Conservation (phyloP, 345 rosid genomes). For the Corchorus olitorius region DNA sequence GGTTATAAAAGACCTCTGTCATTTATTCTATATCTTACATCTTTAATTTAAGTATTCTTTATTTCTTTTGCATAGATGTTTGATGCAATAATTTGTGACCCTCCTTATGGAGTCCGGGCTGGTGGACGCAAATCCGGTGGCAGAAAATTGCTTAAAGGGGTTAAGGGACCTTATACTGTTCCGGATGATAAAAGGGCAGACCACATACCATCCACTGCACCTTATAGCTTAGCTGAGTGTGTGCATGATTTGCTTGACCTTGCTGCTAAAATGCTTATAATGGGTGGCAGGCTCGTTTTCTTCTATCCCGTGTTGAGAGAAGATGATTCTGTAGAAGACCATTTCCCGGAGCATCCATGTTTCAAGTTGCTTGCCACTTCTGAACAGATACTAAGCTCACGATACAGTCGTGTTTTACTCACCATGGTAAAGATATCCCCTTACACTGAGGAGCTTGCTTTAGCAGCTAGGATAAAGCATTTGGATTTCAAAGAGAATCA, state of each 20-base stretch:
- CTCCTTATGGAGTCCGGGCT: conserved; percentile 96
- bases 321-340: conserved; percentile 43
- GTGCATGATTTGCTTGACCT: conserved; percentile 89
- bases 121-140: conserved; percentile 98
- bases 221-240: conserved; percentile 86
- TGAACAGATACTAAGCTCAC: conserved; percentile 85
- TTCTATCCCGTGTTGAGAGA: conserved; percentile 85
- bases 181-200: conserved; percentile 91
- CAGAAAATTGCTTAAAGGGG: conserved; percentile 83
- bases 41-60: neutral
- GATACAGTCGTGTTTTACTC: conserved; percentile 77
- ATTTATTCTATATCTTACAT: neutral
- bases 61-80: conserved; percentile 49
- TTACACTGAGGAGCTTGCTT: conserved; percentile 59
- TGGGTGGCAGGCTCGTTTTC: conserved; percentile 89
- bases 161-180: conserved; percentile 77
- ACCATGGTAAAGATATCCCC: conserved; percentile 79
- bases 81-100: conserved; percentile 91
- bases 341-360: conserved; percentile 81
- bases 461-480: conserved; percentile 67
- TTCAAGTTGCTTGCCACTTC: conserved; percentile 69
- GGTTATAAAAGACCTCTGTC: neutral
- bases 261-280: conserved; percentile 83
- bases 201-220: conserved; percentile 92
- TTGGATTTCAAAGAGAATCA: conserved; percentile 87